These are phyloP conservation scores for Hortiboletus campestris DNA, from an alignment of 768 basidiomycete genomes.

Conservation along the genomic window DNA sequence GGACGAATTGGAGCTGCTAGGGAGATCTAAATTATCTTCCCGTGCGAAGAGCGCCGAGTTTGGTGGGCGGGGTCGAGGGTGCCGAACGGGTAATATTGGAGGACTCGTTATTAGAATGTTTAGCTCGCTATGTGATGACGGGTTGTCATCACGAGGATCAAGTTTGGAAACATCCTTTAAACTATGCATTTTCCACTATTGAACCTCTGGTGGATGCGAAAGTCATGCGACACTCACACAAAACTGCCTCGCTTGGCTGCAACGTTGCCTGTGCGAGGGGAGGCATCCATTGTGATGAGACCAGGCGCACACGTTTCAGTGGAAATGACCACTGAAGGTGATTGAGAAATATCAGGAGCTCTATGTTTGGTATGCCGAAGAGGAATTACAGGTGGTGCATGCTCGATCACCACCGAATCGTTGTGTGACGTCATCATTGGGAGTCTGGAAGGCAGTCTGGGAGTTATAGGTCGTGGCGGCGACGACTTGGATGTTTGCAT, in stretches of 20 bases:
- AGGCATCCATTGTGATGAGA: not conserved
- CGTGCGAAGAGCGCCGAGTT: slow-evolving; percentile 18
- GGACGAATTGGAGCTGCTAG: slow-evolving; percentile 22
- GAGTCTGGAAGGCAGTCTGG: slow-evolving; percentile 15
- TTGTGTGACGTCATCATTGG: slow-evolving; percentile 19
- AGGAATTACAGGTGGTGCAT: slow-evolving; percentile 12
- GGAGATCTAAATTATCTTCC: slow-evolving; percentile 22
- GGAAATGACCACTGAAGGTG: slow-evolving; percentile 1
- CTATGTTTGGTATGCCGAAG: slow-evolving; percentile 16
- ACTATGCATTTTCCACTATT: not conserved
- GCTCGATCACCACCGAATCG: slow-evolving; percentile 16
- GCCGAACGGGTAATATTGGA: slow-evolving; percentile 17
- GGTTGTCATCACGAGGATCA: slow-evolving; percentile 12
- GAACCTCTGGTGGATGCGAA: not conserved
- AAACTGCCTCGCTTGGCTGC: slow-evolving; percentile 40
- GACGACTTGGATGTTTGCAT: slow-evolving; percentile 6
- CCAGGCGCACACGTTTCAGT: not conserved
- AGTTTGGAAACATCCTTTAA: slow-evolving; percentile 24
- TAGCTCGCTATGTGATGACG: slow-evolving; percentile 21
- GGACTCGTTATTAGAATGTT: slow-evolving; percentile 25
- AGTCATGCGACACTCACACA: slow-evolving; percentile 12
- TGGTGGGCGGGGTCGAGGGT: slow-evolving; percentile 16
- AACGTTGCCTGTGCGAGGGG: slow-evolving; percentile 27
- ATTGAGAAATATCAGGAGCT: slow-evolving; percentile 2
- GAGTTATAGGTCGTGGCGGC: slow-evolving; percentile 18